Base-by-base conservation (phyloP, 805 yeast genomes). In the Saturnispora dispora region DNA sequence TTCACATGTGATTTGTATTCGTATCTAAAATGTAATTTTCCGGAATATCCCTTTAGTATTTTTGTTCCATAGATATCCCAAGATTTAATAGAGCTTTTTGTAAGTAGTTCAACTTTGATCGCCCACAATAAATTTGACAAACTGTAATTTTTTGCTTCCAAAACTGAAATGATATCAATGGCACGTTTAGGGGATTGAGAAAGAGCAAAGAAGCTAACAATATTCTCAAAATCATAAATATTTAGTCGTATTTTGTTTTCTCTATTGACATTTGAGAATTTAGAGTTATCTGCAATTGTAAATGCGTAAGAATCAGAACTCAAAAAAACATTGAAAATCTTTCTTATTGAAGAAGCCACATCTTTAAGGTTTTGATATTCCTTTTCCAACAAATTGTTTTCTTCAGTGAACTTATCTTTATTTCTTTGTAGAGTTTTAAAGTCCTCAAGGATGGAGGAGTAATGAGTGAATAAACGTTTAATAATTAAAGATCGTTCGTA, bases 91-190 rank as follows among this genome's bases (percentile, higher is more conserved):
- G 53, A 54, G 1, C 65, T 61, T 17, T 57, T 52, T 10, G 65
- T 59, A 7, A 62, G 52, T 5, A 65, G 45, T 28, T 56, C 53
- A 33, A 67, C 46, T 46, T 63, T 62, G 11, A 48, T 40, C 2
- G 51, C 46, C 67, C 67, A 64, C 6, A 65, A 32, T 3, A 46
- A 36, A 43, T 62, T 65, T 3, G 64, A 58, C 41, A 62, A 36
- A 15, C 46, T 30, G 11, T 57, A 46, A 11, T 49, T 45, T 30
- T 52, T 51, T 3, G 51, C 39, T 46, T 64, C 68, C 13, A 58
- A 30, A 18, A 55, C 53, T 5, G 57, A 35, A 9, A 65, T 55
- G 2, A 53, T 11, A 4, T 54, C 49, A 15, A 63, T 56, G 2
- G 68, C 62, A 40, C 59, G 53, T n/a, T 36, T 18, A 39, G 53